These are phyloP conservation scores for Podaxis pistillaris DNA, from an alignment of 768 basidiomycete genomes.

Conservation along the genomic window DNA sequence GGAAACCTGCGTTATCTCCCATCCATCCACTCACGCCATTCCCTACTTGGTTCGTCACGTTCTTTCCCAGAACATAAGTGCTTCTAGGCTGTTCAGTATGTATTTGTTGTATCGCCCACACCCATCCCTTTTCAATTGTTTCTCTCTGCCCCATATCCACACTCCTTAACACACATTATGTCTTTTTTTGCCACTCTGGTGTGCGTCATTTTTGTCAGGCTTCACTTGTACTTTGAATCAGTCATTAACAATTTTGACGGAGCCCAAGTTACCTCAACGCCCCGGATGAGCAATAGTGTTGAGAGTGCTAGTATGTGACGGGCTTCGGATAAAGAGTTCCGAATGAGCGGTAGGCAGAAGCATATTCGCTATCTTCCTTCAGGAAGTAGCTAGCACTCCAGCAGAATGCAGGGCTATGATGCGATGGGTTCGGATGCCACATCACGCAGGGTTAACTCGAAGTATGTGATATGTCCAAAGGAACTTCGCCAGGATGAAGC, in stretches of 20 bases:
- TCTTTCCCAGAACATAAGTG: neutral
- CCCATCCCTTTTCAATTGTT: neutral
- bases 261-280: neutral
- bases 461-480: too few relatives aligned
- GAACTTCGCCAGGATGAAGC: too few relatives aligned
- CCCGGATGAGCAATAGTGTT: too few relatives aligned
- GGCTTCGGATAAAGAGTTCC: too few relatives aligned
- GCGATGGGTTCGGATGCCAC: too few relatives aligned
- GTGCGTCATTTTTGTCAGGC: neutral
- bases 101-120: neutral
- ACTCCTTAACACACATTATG: neutral
- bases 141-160: neutral
- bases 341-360: too few relatives aligned
- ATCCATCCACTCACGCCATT: neutral
- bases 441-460: too few relatives aligned
- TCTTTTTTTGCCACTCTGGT: neutral
- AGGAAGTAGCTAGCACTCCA: too few relatives aligned
- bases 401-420: too few relatives aligned
- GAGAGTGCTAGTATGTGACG: too few relatives aligned
- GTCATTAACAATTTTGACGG: neutral
- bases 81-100: neutral
- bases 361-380: too few relatives aligned
- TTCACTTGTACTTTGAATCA: neutral
- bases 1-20: neutral
- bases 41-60: neutral